phyloP scores from a whole-genome alignment of 2,329 filamentous ascomycete genomes.

The Sporothrix mexicana region DNA sequence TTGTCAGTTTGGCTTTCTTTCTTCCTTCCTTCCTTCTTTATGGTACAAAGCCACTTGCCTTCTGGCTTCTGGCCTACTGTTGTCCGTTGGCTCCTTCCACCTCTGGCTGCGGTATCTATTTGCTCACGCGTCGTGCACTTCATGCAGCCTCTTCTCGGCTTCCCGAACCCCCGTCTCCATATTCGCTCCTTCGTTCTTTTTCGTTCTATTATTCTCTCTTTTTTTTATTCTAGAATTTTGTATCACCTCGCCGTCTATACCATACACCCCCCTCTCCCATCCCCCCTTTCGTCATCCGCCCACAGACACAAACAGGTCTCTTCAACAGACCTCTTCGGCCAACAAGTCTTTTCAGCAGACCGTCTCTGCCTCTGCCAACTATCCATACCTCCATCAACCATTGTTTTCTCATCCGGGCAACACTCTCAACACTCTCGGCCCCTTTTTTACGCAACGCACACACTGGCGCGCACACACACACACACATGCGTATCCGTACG shows the following conservation, averaged over 20 bases:
- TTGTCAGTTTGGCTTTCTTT: neutral
- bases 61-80: neutral
- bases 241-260: neutral
- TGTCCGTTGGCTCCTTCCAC: slow-evolving; percentile 16
- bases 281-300: neutral
- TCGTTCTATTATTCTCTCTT: neutral
- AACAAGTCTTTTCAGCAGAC: slow-evolving; percentile 8
- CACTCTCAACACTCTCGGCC: slow-evolving; percentile 7
- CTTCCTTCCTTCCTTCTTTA: slow-evolving; percentile 13
- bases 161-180: slow-evolving; percentile 15
- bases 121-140: slow-evolving; percentile 22
- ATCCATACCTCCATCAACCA: neutral
- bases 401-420: neutral
- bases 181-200: neutral
- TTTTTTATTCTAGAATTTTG: neutral
- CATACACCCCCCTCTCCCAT: neutral
- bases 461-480: slow-evolving; percentile 1
- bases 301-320: slow-evolving; percentile 2
- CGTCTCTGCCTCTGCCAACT: neutral
- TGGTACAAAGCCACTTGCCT: neutral
- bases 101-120: slow-evolving; percentile 4
- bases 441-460: neutral
- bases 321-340: neutral
- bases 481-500: slow-evolving; percentile 13
- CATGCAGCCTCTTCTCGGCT: slow-evolving; percentile 23